Base-by-base conservation (phyloP, 2,329 filamentous ascomycete species). In the Paramyrothecium sp. region DNA sequence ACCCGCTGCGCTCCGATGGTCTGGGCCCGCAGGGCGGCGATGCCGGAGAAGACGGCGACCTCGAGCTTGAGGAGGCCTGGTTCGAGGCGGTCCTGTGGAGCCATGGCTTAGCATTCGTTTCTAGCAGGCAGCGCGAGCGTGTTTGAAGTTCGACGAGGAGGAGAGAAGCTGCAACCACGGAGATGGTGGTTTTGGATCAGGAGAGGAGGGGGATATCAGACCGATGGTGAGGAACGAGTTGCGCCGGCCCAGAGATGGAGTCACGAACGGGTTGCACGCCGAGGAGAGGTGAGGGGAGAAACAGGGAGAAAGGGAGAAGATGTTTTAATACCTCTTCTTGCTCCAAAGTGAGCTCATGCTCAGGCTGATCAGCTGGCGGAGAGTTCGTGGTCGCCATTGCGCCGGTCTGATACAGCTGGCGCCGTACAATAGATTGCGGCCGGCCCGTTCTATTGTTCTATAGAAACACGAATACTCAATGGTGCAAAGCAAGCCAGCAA, bases 41-140 rank as follows among this genome's bases (percentile, higher is more conserved):
- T 58, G 22, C 74, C 66, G 46, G 79, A 79, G 68, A 86, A 86
- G 63, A 82, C 76, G 56, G 83, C 81, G 48, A 85, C 73, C 64
- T 86, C 83, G 19, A 85, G 75, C 17, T 70, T 70, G 20, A 69
- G 63, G 19, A 60, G 53, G 55, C 33, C 38, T 12, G 38, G 38
- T 44, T 44, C 38, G 38, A 44, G 38, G n/a, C 7, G 49, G 38
- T 54, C 53, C 48, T 52, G 38, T 13, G 26, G 23, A 34, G 22
- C 19, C 20, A 19, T 51, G 53, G 19, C 49, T 44, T 19, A 44
- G 38, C n/a, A 44, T 17, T 12, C 13, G 38, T 7, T 16, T 12
- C 13, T 7, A 16, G 13, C 13, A 16, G n/a, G n/a, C n/a, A 44
- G 13, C n/a, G 38, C 5, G 38, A 16, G 38, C 10, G 16, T 8